Base-by-base conservation (phyloP, 2,329 filamentous ascomycete genomes). In the Fusarium denticulatum region DNA sequence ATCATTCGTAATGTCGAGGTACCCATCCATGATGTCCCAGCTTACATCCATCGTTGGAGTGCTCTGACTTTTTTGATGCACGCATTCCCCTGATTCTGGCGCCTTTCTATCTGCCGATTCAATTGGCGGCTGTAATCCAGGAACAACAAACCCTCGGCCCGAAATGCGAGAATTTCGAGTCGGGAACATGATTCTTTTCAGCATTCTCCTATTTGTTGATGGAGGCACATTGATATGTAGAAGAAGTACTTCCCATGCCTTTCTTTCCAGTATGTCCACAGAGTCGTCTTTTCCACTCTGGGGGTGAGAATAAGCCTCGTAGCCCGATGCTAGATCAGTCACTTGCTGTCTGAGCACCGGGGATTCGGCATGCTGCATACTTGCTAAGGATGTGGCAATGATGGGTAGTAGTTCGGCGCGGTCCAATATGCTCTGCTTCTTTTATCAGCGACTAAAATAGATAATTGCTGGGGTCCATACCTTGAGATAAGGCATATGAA, bases 281-380 rank as follows among this genome's bases (percentile, higher is more conserved):
- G 45, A 52, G 14, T 12, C 50, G 12, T 39, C 36, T 45, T 32
- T 49, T 40, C 56, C 46, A n/a, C 43, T 36, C 15, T 14, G 14
- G 7, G 43, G 22, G 30, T 34, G 28, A 45, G 24, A 37, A 42
- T 24, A 18, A n/a, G 28, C 36, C 30, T 7, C 18, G 12, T 32
- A 4, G 22, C 28, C 32, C 18, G 28, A 30, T 46, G 4, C 76
- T 42, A 71, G 47, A 42, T 46, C 34, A 7, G 67, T 45, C 22
- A 80, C 58, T 53, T 80, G 81, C 53, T 79, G 77, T 49, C 80
- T 79, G 22, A 83, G 67, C 28, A 64, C 68, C 7, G 81, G 80
- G 11, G 82, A 83, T 67, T 84, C 80, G 16, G 81, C 80, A 52
- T 76, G 67, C 30, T 57, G 75, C 80, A 84, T 79, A 20, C 80